Evolutionary conservation across 306 rosid genomes (phyloP).

Genomic region (Quercus alba): DNA sequence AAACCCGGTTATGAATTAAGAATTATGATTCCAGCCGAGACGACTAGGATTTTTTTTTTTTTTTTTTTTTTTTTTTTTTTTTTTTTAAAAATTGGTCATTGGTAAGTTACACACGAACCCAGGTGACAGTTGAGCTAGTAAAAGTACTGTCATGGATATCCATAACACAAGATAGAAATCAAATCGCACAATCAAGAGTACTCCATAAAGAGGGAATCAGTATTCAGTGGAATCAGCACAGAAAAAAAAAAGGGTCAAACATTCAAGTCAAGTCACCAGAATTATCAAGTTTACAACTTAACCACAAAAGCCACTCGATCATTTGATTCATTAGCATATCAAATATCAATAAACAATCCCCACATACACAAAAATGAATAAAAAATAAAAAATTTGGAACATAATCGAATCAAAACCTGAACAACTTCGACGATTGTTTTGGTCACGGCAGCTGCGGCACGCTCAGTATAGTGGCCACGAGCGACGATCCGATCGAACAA

Average conservation of each 20-base stretch:
- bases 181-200: not conserved
- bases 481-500: conserved; percentile 92
- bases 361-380: not conserved
- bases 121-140: no score
- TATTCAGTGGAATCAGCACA: not conserved
- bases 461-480: conserved; percentile 90
- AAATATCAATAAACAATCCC: not conserved
- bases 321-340: no score
- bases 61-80: no score
- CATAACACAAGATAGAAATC: not conserved
- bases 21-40: no score
- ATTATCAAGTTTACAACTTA: not conserved
- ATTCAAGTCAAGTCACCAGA: conserved; percentile 14
- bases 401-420: conserved; percentile 49
- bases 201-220: not conserved
- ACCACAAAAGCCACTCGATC: no score
- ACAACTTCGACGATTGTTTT: conserved; percentile 93
- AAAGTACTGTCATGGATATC: not conserved
- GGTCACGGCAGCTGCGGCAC: conserved; percentile 87
- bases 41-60: no score
- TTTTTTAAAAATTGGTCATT: not conserved
- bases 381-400: not conserved
- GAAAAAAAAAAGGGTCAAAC: not conserved
- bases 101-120: not conserved
- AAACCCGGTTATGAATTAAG: no score